Base-by-base conservation (phyloP, 2,329 filamentous ascomycete genomes). In the Penicillium sp. region DNA sequence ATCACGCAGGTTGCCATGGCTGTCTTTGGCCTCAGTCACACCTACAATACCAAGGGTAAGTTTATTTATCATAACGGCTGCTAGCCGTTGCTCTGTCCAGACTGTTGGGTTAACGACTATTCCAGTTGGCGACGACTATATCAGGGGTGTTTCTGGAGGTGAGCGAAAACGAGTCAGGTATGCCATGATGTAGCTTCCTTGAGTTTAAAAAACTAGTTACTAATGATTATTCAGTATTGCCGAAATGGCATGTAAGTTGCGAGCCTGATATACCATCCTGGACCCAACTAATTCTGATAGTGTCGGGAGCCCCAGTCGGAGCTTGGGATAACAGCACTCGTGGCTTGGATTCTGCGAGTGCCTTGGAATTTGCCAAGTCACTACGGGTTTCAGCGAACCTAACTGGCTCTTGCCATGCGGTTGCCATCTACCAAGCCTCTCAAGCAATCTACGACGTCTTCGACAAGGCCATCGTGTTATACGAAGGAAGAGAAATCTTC, bases 401-500 rank as follows among this genome's bases (percentile, higher is more conserved):
- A 40, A 74, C 74, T 16, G 81, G 81, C 16, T 79, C 76, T 10
- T 79, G 82, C 6, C 81, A 82, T 60, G 81, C 81, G n/a, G 82
- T 88, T 26, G 83, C 85, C 0, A 85, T 87, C 14, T 88, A 88
- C 68, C 81, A 83, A 65, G 81, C 81, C 19, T 80, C 80, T 14
- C 80, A 83, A 62, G 77, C 75, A 46, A 80, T 82, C 14, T 83
- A 83, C 58, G 84, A 88, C 58, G 77, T 87, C 16, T 93, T 94
- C 68, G 89, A 94, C 76, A 93, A 93, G 72, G 86, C 85, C 0
- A 82, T 87, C 0, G 88, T 94, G 0, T 79, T 93, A 0, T 92
- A 93, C 69, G 88, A 93, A 70, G 91, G 91, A 0, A 83, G 88
- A 0, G 85, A 93, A 70, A 93, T 93, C 63, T 94, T 87, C 78